Evolutionary conservation across 2,329 filamentous ascomycete genomes (phyloP).

Genomic region (Aureobasidium sp.): DNA sequence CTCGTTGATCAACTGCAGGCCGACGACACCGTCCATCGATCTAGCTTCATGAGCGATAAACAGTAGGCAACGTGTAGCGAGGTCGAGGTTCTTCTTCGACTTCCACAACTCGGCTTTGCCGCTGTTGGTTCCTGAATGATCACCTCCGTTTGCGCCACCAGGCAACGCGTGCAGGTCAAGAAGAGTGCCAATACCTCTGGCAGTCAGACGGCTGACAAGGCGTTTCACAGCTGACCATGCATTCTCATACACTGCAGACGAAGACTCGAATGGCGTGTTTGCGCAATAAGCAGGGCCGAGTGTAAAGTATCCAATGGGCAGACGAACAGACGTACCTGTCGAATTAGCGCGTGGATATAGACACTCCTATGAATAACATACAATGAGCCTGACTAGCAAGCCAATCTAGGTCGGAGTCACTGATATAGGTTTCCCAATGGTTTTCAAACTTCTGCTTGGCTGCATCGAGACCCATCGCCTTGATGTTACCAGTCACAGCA

Average conservation of each 20-base stretch:
- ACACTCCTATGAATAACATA: constrained; percentile 16
- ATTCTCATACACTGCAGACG: constrained; percentile 43
- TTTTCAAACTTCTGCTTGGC: constrained; percentile 46
- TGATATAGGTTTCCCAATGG: constrained; percentile 47
- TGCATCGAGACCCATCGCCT: constrained; percentile 41
- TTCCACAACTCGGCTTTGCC: constrained; percentile 48
- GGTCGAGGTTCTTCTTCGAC: constrained; percentile 36
- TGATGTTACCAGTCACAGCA: constrained; percentile 43
- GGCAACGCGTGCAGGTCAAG: constrained; percentile 54
- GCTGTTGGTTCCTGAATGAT: constrained; percentile 50
- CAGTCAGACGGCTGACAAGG: constrained; percentile 40
- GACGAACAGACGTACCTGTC: constrained; percentile 46
- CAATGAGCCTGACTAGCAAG: constrained; percentile 46
- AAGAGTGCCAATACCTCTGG: constrained; percentile 48
- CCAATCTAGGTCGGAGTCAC: constrained; percentile 47
- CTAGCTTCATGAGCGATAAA: constrained; percentile 46
- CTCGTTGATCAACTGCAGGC: constrained; percentile 54
- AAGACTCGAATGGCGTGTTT: constrained; percentile 46
- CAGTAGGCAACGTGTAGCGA: constrained; percentile 42
- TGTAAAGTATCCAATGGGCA: constrained; percentile 55
- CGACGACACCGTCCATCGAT: constrained; percentile 42
- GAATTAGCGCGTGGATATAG: neutral
- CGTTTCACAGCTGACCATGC: constrained; percentile 47
- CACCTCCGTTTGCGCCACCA: constrained; percentile 50
- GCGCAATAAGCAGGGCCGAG: constrained; percentile 46